phyloP scores from a whole-genome alignment of 2,329 filamentous ascomycete species.

The Colletotrichum caudatum region DNA sequence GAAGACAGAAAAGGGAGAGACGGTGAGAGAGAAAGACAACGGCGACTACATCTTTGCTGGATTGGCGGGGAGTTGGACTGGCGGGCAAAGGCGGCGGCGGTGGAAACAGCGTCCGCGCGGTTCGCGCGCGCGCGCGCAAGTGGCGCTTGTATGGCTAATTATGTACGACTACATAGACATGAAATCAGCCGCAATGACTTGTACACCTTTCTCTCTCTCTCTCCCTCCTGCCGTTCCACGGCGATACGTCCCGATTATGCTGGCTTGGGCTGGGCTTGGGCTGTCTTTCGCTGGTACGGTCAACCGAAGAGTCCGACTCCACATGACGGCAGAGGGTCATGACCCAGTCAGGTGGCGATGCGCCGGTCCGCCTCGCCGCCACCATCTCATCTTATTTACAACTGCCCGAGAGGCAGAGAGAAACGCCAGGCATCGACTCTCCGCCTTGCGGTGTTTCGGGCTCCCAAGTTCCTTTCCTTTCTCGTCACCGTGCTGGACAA shows the following conservation, averaged over 20 bases:
- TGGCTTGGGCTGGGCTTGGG: too few relatives aligned
- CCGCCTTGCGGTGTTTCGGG: too few relatives aligned
- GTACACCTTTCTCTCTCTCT: constrained; percentile 17
- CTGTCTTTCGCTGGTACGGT: background rate
- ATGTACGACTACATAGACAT: constrained; percentile 42
- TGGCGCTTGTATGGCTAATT: constrained; percentile 40
- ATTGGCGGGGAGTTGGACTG: constrained; percentile 36
- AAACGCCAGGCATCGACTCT: too few relatives aligned
- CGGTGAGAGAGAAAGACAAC: constrained; percentile 13
- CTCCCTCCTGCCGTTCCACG: background rate
- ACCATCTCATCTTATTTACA: background rate
- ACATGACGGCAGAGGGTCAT: background rate
- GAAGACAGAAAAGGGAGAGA: background rate
- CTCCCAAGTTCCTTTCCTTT: too few relatives aligned
- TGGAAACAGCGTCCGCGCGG: constrained; percentile 31
- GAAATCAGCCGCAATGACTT: constrained; percentile 40
- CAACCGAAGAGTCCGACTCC: background rate
- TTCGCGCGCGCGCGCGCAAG: constrained; percentile 15
- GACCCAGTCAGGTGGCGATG: background rate
- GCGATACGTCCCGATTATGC: background rate
- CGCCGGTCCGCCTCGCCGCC: background rate
- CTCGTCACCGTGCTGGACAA: background rate
- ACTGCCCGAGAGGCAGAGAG: background rate
- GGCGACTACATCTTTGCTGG: constrained; percentile 35
- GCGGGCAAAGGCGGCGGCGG: constrained; percentile 13